These are phyloP conservation scores for Sordaria brevicollis DNA, from an alignment of 495 filamentous ascomycete genomes.

Conservation along the genomic window DNA sequence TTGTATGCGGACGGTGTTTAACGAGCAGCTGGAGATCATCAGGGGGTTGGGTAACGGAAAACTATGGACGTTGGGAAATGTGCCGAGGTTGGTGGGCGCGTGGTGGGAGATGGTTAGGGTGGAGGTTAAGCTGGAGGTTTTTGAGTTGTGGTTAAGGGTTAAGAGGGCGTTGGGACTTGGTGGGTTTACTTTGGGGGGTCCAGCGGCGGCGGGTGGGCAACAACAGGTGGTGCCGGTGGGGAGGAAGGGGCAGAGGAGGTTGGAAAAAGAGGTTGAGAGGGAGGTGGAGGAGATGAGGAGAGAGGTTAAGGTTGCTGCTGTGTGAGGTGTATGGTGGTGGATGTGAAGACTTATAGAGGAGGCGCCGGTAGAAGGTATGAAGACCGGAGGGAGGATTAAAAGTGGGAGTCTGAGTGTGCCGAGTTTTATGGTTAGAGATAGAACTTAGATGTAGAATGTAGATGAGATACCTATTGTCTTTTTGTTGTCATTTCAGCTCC, in stretches of 20 bases:
- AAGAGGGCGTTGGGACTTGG: constrained; percentile 36
- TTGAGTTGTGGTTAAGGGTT: constrained; percentile 47
- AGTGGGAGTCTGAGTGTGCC: neutral
- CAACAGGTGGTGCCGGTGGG: neutral
- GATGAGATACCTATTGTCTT: neutral
- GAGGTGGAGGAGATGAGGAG: neutral
- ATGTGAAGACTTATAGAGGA: neutral
- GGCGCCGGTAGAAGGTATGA: neutral
- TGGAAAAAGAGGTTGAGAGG: neutral
- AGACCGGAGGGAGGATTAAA: neutral
- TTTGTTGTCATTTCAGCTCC: neutral
- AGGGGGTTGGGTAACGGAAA: constrained; percentile 25
- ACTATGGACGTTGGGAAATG: constrained; percentile 33
- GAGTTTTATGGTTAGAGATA: neutral
- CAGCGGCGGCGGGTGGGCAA: neutral
- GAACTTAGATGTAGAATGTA: neutral
- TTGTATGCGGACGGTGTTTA: constrained; percentile 77
- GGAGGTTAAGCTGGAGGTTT: constrained; percentile 43
- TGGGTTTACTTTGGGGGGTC: neutral
- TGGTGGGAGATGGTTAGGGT: constrained; percentile 42
- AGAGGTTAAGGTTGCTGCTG: neutral
- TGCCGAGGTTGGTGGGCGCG: constrained; percentile 34
- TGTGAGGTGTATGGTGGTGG: neutral
- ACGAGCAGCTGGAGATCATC: constrained; percentile 73
- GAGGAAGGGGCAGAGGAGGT: neutral